Base-by-base conservation (phyloP, 192 early-diverging fungal species). In the Rhizophagus clarus region DNA sequence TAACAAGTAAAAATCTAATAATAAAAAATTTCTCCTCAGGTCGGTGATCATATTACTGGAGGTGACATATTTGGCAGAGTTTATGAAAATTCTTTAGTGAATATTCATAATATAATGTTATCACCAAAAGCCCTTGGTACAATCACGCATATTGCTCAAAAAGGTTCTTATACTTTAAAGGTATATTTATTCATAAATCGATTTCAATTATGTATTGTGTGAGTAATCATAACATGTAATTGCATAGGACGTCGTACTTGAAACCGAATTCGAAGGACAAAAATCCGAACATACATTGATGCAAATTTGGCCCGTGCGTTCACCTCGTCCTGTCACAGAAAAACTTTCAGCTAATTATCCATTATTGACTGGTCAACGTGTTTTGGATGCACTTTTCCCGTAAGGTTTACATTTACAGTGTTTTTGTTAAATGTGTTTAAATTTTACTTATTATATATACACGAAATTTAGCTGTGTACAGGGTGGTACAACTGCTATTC, bases 401-500 rank as follows among this genome's bases (percentile, higher is more conserved):
- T 94, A 87, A 81, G 90, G 12, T 61, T 73, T 49, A 40, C 32
- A 1, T 9, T 34, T 17, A 17, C 17, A 9, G 40, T 6, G n/a
- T 69, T 37, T 37, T 20, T 29, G 15, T 11, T 17, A 4, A 34
- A 34, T 37, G 6, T 40, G 14, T 14, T 64, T 64, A 20, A 64
- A 28, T 26, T 64, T 64, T 64, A 64, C 62, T 63, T 42, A 77
- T 72, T 49, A 45, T 71, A 12, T 17, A 11, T 28, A 14, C 22
- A 47, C 2, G 47, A 11, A 72, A 29, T 62, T 28, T 79, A 93
- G 93, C 7, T 99, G 98, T 86, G 97, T 99, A 2, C 97, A 98
- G 85, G 98, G 98, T 81, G 98, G 98, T 73, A 99, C 98, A 32
- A 99, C 97, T 11, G 97, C 97, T 60, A 99, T 99, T 87, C 98